Base-by-base conservation (phyloP, 345 rosid genomes). In the Laguncularia racemosa region DNA sequence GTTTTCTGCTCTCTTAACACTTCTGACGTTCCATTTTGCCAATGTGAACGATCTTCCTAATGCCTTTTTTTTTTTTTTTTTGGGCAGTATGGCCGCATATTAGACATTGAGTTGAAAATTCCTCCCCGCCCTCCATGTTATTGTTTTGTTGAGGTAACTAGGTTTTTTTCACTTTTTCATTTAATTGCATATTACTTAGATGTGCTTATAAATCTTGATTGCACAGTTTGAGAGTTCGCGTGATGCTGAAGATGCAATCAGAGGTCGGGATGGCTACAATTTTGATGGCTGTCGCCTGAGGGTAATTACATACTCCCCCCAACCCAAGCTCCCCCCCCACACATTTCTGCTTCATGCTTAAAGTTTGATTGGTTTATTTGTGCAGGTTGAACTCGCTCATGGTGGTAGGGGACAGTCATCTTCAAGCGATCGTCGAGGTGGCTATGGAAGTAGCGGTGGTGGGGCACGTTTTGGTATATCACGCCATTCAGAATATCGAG, bases 351-450 rank as follows among this genome's bases (percentile, higher is more conserved):
- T 33, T 7, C 11, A 9, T 1, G 40, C 9, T 33, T 1, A 33
- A 33, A 23, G 28, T 23, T 23, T 23, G 28, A 33, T 33, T 33
- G 40, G 40, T 33, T 33, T 9, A 9, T 33, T 66, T 18, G 57
- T 72, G 72, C 69, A 93, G 99, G 96, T 93, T 73, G 99, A 93
- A 73, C 96, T 93, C 72, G 95, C 98, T 54, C 98, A 92, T 83
- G 98, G 99, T 71, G 99, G 97, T 55, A 75, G 95, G 68, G 92
- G 96, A 48, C 95, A 71, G 58, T 72, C 81, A 28, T 60, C 86
- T 51, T 78, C 90, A 57, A 70, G 83, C 69, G 95, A 86, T 71
- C 88, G 88, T 23, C 83, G 90, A 67, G 85, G 87, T 61, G 46
- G 76, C 54, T 52, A 66, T 50, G 71, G 76, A 7, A 66, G 72